A percentile compares a stretch with the other conserved stretches of the same genome.
These are phyloP conservation scores for Backusella circina DNA, from an alignment of 192 early-diverging fungal genomes.

Conservation along the genomic window DNA sequence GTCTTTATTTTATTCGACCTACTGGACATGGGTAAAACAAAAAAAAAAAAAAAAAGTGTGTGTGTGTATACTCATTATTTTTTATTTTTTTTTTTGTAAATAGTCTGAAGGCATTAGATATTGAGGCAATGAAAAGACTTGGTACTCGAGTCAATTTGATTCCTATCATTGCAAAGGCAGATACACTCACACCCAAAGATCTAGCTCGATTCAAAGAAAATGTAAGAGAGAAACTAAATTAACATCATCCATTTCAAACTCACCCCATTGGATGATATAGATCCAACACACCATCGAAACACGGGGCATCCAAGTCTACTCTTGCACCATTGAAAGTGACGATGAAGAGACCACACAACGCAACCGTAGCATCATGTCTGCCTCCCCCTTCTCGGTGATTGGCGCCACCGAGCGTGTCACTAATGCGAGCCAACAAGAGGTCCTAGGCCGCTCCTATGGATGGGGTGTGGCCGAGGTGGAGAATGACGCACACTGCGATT, in stretches of 20 bases:
- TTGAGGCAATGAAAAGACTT: slow-evolving; percentile 92
- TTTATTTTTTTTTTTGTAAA: no score
- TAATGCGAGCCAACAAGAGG: slow-evolving; percentile 73
- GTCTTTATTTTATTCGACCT: slow-evolving; percentile 96
- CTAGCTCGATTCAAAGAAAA: slow-evolving; percentile 81
- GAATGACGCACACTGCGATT: slow-evolving; percentile 93
- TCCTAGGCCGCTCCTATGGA: slow-evolving; percentile 85
- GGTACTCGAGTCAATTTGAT: slow-evolving; percentile 90
- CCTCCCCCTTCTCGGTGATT: slow-evolving; percentile 94
- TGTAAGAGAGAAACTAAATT: slow-evolving; percentile 33
- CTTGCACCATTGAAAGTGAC: slow-evolving; percentile 68
- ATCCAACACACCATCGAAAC: slow-evolving; percentile 76
- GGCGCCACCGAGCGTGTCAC: slow-evolving; percentile 83
- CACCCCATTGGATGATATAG: slow-evolving; percentile 2
- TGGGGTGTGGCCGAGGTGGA: slow-evolving; percentile 98
- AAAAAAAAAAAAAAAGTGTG: background rate
- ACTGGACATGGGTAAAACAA: slow-evolving; percentile 79
- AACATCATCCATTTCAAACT: background rate
- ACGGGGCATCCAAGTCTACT: slow-evolving; percentile 82
- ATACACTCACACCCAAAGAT: slow-evolving; percentile 83
- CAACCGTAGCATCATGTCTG: slow-evolving; percentile 81
- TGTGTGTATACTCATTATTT: no score
- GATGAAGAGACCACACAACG: slow-evolving; percentile 74
- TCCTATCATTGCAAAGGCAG: slow-evolving; percentile 89
- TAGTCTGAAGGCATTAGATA: slow-evolving; percentile 75